Conservation (phyloP, 2,329 filamentous ascomycete species). For the Fusarium veterinarium region DNA sequence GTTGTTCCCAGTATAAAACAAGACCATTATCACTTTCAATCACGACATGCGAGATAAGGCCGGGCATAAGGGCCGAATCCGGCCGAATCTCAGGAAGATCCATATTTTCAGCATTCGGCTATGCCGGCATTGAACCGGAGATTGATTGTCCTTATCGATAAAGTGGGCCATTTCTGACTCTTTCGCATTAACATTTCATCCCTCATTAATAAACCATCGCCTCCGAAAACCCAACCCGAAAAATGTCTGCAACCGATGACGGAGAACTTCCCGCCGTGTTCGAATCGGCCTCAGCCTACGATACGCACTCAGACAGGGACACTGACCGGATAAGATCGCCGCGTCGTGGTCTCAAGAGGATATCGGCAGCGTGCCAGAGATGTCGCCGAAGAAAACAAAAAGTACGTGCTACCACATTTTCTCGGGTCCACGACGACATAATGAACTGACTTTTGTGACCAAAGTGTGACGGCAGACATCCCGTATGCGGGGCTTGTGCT, state of each 20-base stretch:
- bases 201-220: not conserved
- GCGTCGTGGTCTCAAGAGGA: slow-evolving; percentile 35
- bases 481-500: slow-evolving; percentile 34
- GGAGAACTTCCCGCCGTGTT: slow-evolving; percentile 26
- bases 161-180: slow-evolving; percentile 5
- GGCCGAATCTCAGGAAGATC: not conserved
- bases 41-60: not conserved
- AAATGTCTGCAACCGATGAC: slow-evolving; percentile 22
- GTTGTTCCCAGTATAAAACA: not conserved
- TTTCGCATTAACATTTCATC: slow-evolving; percentile 3
- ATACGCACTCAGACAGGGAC: slow-evolving; percentile 20
- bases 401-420: slow-evolving; percentile 1
- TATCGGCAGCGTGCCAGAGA: slow-evolving; percentile 36
- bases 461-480: slow-evolving; percentile 39
- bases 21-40: not conserved
- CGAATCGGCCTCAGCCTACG: slow-evolving; percentile 13
- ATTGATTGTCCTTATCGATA: slow-evolving; percentile 16
- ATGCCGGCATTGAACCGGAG: slow-evolving; percentile 23
- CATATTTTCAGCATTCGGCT: too few species aligned
- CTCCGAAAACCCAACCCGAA: not conserved
- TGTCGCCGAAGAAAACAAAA: slow-evolving; percentile 41
- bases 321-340: slow-evolving; percentile 12
- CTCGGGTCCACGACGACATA: not conserved
- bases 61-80: slow-evolving; percentile 2
- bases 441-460: not conserved